Evolutionary conservation across 2,329 filamentous ascomycete species (phyloP).

Genomic region (Pseudogymnoascus pannorum): DNA sequence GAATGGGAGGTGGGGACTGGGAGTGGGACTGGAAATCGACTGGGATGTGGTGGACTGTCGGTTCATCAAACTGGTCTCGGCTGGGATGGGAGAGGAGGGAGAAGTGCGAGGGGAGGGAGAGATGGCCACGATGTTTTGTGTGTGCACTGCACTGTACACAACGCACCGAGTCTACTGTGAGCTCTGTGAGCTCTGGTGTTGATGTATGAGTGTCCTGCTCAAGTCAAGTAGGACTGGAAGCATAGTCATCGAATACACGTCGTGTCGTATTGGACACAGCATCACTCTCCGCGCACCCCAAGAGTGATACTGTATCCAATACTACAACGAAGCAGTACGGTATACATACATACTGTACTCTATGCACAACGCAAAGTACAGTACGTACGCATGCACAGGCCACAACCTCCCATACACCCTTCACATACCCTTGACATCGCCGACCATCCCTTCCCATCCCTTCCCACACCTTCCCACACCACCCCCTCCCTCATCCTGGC

Average conservation of each 20-base stretch:
- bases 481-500: neutral
- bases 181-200: too few species aligned
- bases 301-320: neutral
- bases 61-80: neutral
- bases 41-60: neutral
- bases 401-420: neutral
- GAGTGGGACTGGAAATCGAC: neutral
- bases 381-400: slow-evolving; percentile 1
- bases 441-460: neutral
- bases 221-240: neutral
- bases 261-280: neutral
- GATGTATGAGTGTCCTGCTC: neutral
- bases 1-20: neutral
- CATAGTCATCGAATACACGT: neutral
- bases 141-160: neutral
- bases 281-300: neutral
- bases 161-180: too few species aligned
- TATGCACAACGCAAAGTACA: too few species aligned
- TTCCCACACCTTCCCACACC: neutral
- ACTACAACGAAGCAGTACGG: neutral
- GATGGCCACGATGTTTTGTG: neutral
- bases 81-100: slow-evolving; percentile 19
- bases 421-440: too few species aligned
- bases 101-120: neutral
- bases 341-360: neutral